Percentiles rank a stretch among this genome's conserved stretches.
phyloP scores from a whole-genome alignment of 106 monocot species.

The Agapanthus africanus region DNA sequence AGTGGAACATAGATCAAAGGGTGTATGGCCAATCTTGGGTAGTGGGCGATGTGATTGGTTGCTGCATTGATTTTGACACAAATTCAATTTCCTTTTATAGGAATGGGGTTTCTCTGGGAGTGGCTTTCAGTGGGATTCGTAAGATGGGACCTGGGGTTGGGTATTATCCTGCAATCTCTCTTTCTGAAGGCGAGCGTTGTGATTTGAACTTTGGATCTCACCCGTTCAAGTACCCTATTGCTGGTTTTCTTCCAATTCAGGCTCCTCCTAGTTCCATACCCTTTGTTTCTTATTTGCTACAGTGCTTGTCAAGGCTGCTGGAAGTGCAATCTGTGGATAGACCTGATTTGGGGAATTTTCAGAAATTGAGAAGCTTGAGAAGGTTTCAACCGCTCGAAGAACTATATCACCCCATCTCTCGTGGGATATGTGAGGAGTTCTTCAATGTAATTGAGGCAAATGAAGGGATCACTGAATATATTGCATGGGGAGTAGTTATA shows the following conservation, averaged over 20 bases:
- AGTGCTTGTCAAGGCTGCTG: constrained; percentile 62
- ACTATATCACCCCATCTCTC: constrained; percentile 55
- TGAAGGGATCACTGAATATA: constrained; percentile 45
- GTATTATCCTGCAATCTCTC: constrained; percentile 85
- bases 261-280: constrained; percentile 39
- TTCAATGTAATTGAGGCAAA: constrained; percentile 30
- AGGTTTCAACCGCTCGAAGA: constrained; percentile 57
- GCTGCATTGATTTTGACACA: constrained; percentile 83
- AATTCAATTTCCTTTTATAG: constrained; percentile 75
- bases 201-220: constrained; percentile 85
- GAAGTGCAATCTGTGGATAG: constrained; percentile 61
- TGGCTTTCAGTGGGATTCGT: constrained; percentile 67
- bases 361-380: constrained; percentile 72
- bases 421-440: constrained; percentile 72
- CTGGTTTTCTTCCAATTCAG: constrained; percentile 74
- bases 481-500: constrained; percentile 45
- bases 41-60: constrained; percentile 94
- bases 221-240: constrained; percentile 77
- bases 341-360: constrained; percentile 54
- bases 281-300: constrained; percentile 52
- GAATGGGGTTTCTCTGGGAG: constrained; percentile 80
- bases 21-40: constrained; percentile 86
- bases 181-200: constrained; percentile 92
- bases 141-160: constrained; percentile 44
- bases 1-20: constrained; percentile 76